Percentiles rank a stretch among this genome's conserved stretches.
These are phyloP conservation scores for Castanea mollissima DNA, from an alignment of 306 rosid species.

Conservation along the genomic window DNA sequence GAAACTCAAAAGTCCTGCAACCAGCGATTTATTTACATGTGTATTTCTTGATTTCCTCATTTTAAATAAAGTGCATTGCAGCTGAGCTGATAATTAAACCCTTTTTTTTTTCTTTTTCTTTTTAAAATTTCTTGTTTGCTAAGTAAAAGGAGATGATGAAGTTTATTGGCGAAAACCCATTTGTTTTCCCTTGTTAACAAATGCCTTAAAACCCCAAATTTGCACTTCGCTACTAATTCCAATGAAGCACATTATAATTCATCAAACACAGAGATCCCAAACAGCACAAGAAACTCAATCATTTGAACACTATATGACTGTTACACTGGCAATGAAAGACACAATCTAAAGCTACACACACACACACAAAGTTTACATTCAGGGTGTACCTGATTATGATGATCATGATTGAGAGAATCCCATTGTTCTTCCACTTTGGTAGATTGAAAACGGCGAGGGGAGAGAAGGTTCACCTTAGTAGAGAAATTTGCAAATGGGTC, in stretches of 20 bases:
- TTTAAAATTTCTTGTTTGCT: too few relatives aligned
- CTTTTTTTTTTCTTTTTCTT: too few relatives aligned
- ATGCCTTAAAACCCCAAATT: neutral
- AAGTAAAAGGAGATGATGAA: too few relatives aligned
- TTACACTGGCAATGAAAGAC: neutral
- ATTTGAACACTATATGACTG: neutral
- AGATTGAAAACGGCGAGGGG: slow-evolving; percentile 45
- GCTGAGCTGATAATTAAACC: too few relatives aligned
- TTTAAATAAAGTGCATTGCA: too few relatives aligned
- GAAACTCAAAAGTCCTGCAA: neutral
- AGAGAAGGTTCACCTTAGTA: slow-evolving; percentile 13
- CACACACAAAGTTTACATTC: neutral
- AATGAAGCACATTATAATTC: neutral
- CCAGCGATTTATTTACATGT: too few relatives aligned
- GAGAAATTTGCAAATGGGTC: neutral
- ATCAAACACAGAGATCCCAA: neutral
- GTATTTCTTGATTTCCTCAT: too few relatives aligned
- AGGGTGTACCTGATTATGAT: slow-evolving; percentile 51
- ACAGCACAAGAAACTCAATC: neutral
- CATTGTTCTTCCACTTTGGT: slow-evolving; percentile 28
- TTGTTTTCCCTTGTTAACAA: too few relatives aligned
- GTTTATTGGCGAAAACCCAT: too few relatives aligned
- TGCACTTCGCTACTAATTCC: neutral
- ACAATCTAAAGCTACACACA: neutral
- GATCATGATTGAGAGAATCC: slow-evolving; percentile 15